Conservation (phyloP, 2,329 filamentous ascomycete genomes). For the Talaromyces sp. region DNA sequence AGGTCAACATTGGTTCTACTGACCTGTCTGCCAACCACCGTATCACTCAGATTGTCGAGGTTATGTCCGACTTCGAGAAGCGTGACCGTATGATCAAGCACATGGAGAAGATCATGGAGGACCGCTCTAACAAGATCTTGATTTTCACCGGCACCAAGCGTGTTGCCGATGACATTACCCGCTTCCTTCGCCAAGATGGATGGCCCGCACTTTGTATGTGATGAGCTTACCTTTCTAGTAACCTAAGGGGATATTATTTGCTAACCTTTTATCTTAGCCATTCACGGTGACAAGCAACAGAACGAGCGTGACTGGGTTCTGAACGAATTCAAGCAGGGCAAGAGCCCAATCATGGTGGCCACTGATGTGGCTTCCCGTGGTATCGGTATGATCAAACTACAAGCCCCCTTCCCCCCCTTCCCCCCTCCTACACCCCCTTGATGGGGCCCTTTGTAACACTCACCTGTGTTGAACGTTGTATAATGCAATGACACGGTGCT, state of each 20-base stretch:
- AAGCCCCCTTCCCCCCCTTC: slow-evolving; percentile 47
- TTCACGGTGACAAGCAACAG: slow-evolving; percentile 99
- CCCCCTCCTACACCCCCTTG: slow-evolving; percentile 31
- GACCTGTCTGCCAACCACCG: slow-evolving; percentile 96
- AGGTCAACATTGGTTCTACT: slow-evolving; percentile 97
- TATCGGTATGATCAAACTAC: slow-evolving; percentile 93
- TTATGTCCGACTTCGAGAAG: slow-evolving; percentile 96
- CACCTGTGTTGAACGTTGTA: slow-evolving; percentile 57
- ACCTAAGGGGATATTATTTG: not conserved
- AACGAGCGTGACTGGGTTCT: slow-evolving; percentile 99
- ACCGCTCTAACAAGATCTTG: slow-evolving; percentile 91
- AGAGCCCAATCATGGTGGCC: slow-evolving; percentile 99
- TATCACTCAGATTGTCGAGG: slow-evolving; percentile 97
- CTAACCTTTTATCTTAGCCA: slow-evolving; percentile 63
- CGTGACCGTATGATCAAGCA: slow-evolving; percentile 97
- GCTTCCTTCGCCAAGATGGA: slow-evolving; percentile 94
- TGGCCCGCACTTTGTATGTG: slow-evolving; percentile 93
- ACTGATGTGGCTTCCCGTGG: slow-evolving; percentile 99
- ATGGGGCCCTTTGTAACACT: slow-evolving; percentile 40
- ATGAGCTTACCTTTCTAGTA: slow-evolving; percentile 23
- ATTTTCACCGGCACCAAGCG: slow-evolving; percentile 88
- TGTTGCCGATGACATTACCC: slow-evolving; percentile 95
- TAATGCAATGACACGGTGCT: slow-evolving; percentile 69
- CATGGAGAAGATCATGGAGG: slow-evolving; percentile 96
- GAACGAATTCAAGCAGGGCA: slow-evolving; percentile 99